A percentile compares a stretch with the other conserved stretches of the same genome.
Evolutionary conservation across 108 stramenopile genomes (phyloP).

Genomic region (Skeletonema marinoi): DNA sequence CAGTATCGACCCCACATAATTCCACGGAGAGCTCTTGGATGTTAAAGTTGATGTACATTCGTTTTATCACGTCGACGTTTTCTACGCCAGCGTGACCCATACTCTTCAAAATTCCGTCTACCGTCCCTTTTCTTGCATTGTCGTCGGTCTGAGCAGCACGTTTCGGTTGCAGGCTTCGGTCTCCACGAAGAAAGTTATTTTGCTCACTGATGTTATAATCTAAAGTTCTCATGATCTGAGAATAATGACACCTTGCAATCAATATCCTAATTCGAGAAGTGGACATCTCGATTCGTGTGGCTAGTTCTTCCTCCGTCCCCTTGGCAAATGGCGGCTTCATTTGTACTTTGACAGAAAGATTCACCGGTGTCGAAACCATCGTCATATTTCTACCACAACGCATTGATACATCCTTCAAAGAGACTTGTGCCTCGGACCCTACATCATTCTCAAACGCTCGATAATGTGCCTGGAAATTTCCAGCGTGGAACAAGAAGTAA

Average conservation of each 20-base stretch:
- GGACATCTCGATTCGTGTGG: conserved; percentile 63
- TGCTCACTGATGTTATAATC: conserved; percentile 72
- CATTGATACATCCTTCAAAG: conserved; percentile 57
- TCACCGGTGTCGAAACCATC: conserved; percentile 66
- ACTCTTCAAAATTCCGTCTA: conserved; percentile 28
- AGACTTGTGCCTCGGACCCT: conserved; percentile 55
- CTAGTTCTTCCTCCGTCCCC: conserved; percentile 68
- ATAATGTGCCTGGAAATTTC: conserved; percentile 60
- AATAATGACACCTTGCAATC: conserved; percentile 64
- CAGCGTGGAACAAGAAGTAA: conserved; percentile 58
- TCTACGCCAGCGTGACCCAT: conserved; percentile 74
- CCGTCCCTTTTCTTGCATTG: conserved; percentile 1
- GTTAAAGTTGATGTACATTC: conserved; percentile 60
- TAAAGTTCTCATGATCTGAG: conserved; percentile 68
- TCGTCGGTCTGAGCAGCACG: conserved; percentile 9
- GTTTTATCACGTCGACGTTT: conserved; percentile 43
- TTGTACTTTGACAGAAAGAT: conserved; percentile 50
- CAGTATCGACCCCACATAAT: conserved; percentile 36
- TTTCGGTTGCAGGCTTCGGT: conserved; percentile 10
- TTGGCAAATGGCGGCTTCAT: conserved; percentile 56
- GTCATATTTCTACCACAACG: conserved; percentile 37
- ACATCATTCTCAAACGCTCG: conserved; percentile 49
- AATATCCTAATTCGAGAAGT: conserved; percentile 63
- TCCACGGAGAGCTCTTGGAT: conserved; percentile 64
- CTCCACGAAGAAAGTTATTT: conserved; percentile 63